Percentiles rank a stretch among this genome's conserved stretches.
These are phyloP conservation scores for Paracoccidioides brasiliensis DNA, from an alignment of 2,329 filamentous ascomycete genomes.

Conservation along the genomic window DNA sequence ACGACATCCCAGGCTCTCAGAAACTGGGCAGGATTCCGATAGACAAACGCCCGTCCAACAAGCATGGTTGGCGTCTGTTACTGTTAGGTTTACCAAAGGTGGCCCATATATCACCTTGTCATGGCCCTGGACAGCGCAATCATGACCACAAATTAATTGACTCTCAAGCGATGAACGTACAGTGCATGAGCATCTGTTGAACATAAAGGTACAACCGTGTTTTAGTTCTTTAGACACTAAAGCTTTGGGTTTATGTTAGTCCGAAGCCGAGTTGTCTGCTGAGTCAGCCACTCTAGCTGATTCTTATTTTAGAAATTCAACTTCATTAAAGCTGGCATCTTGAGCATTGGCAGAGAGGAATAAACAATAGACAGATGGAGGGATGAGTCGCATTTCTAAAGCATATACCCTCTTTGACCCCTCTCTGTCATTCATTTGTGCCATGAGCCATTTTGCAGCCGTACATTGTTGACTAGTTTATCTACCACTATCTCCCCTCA, in stretches of 20 bases:
- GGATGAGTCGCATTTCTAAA: neutral
- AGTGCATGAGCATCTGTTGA: too few relatives aligned
- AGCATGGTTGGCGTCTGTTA: conserved; percentile 3
- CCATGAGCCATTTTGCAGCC: neutral
- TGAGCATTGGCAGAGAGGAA: neutral
- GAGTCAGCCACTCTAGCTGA: neutral
- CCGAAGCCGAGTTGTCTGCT: neutral
- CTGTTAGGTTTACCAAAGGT: neutral
- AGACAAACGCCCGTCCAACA: conserved; percentile 2
- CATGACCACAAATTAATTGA: neutral
- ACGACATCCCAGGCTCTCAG: neutral
- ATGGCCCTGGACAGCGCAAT: neutral
- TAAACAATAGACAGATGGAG: neutral
- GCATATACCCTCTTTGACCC: neutral
- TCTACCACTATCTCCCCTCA: neutral
- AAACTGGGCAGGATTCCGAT: conserved; percentile 1
- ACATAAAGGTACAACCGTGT: neutral
- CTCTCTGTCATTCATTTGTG: neutral
- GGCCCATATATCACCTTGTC: neutral
- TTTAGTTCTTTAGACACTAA: too few relatives aligned
- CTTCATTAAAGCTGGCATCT: neutral
- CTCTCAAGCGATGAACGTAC: too few relatives aligned
- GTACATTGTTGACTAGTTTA: neutral
- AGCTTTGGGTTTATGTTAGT: neutral
- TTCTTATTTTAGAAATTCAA: neutral